Base-by-base conservation (phyloP, 2,329 filamentous ascomycete genomes). In the Didymella sp. region DNA sequence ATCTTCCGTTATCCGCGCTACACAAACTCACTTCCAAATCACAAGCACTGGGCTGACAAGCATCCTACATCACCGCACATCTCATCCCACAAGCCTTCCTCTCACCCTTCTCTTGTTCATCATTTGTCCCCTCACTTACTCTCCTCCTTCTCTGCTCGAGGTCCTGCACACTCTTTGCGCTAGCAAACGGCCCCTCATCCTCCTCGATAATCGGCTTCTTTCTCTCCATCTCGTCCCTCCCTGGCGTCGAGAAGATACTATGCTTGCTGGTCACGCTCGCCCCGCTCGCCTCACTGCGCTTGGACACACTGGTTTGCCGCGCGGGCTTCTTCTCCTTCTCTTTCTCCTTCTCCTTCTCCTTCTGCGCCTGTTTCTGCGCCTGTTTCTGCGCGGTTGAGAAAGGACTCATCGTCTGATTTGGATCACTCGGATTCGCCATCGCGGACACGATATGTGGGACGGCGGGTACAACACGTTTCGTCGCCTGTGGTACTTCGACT, bases 211-310 rank as follows among this genome's bases (percentile, higher is more conserved):
- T 24, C 17, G 58, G 52, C 38, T 66, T 70, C 47, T 72, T 72
- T n/a, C 70, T 53, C 52, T 73, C 70, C 37, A 72, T 33, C 47
- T 73, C 70, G n/a, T 73, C 70, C n/a, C 70, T 46, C 2, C 70
- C 70, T 0, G 66, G 68, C n/a, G 68, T 73, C 3, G 59, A 61
- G 50, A 73, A 71, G 13, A 70, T 56, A 11, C 50, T 59, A 21
- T 53, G 55, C 13, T 53, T 56, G 12, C 43, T 48, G 6, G 49
- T 43, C 25, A 57, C 54, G 4, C 51, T 44, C 12, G 46, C 40
- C 9, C 56, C 46, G 12, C 52, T 57, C 2, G 30, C 28, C 11
- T 54, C 49, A 3, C 62, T 63, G 12, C 46, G 33, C 6, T 42
- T 30, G 8, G 51, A 55, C 1, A 33, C 37, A 22, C 42, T 55